Evolutionary conservation across 441 rosid species (phyloP), one percentile per base, ranked within the genome.

Genomic region (Mallotus repandus): DNA sequence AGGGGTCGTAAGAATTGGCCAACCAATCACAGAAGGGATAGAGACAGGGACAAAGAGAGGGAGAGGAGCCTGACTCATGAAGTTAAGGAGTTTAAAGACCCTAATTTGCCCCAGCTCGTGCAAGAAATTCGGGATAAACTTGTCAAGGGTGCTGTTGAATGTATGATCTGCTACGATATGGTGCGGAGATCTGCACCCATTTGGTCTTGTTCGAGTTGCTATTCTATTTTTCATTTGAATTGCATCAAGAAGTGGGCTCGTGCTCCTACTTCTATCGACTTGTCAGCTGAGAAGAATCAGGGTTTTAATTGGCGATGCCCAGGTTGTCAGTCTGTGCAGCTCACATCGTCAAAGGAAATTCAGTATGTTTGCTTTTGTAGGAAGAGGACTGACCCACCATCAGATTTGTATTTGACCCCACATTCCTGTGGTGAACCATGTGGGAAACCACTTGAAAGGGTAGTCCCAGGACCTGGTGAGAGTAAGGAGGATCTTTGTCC

Each of bases 291-390:
- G 88, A 94, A 84, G 85, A 89, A 84, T 76, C 94, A 91, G 63
- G 99, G 98, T 55, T 88, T 84, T 80, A 94, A 96, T 75, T 96
- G 99, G 99, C 84, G 99, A 64, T 96, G 99, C 78, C 99, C 99
- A 0, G 99, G 99, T 46, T 96, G 99, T 76, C 98, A 94, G 74
- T 86, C 84, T 56, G 98, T 94, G 69, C 98, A 92, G 85, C 85
- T 91, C 48, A 84, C 86, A 5, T 85, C 97, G 2, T 81, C 86
- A 3, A 91, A 88, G 79, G 99, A 96, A 77, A 96, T 94, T 68
- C 86, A 74, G 2, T 96, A 94, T 79, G 81, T 78, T 75, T 96
- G 99, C 82, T 96, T 92, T 77, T 96, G 99, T 80, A 82, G 92
- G 21, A 94, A 94, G 86, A 88, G 97, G 82, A 81, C 69, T 2